These are phyloP conservation scores for Colletotrichum tofieldiae DNA, from an alignment of 2,329 filamentous ascomycete species.

Conservation along the genomic window DNA sequence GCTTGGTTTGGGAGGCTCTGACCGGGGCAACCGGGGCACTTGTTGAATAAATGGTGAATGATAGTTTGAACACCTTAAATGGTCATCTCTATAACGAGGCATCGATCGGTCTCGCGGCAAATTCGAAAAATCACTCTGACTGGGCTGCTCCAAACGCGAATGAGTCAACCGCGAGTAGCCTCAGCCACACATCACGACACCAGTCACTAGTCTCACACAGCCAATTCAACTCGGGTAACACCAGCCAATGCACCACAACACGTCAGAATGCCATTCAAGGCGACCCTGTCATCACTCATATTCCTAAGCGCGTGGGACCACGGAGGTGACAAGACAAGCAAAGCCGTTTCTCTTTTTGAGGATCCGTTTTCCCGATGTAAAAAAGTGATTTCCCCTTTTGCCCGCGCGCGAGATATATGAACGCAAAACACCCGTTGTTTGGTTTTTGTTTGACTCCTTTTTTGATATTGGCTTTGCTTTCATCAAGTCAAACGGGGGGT, in stretches of 20 bases:
- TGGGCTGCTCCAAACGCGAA: background rate
- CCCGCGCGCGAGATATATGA: slow-evolving; percentile 33
- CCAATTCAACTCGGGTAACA: background rate
- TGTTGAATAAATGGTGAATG: background rate
- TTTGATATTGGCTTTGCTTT: slow-evolving; percentile 39
- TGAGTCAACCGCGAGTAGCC: background rate
- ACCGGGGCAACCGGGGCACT: no score
- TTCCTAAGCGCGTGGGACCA: background rate
- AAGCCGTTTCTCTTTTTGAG: slow-evolving; percentile 36
- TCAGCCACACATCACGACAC: background rate
- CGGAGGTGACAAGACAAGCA: slow-evolving; percentile 23
- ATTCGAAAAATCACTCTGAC: background rate
- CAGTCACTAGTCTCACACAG: background rate
- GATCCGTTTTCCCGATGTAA: slow-evolving; percentile 35
- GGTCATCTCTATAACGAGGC: no score
- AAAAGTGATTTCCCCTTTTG: slow-evolving; percentile 20
- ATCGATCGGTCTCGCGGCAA: background rate
- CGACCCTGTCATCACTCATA: slow-evolving; percentile 3
- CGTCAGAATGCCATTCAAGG: background rate
- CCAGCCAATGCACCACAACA: background rate
- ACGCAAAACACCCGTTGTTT: slow-evolving; percentile 31
- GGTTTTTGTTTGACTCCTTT: slow-evolving; percentile 43
- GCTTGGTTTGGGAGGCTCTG: background rate
- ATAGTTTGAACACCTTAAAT: background rate
- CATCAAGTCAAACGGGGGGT: slow-evolving; percentile 32